Base-by-base conservation (phyloP, 2,329 filamentous ascomycete genomes). In the Aspergillus pseudoviridinutans region DNA sequence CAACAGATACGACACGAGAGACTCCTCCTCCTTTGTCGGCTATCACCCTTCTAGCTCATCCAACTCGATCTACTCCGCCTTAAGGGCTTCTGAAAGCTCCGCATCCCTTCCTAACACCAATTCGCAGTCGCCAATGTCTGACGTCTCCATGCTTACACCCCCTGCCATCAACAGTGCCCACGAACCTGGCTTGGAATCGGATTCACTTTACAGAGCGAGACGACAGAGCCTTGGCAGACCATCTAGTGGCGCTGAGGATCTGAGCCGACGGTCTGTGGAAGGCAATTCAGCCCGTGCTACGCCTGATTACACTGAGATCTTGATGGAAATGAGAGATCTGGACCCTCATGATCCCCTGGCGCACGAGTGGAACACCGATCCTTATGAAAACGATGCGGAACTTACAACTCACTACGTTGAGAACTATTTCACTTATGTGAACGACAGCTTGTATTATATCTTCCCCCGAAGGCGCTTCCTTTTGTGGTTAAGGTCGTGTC, bases 381-480 rank as follows among this genome's bases (percentile, higher is more conserved):
- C 85, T 2, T 83, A 78, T 63, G 75, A 78, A 42, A 68, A 74
- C 14, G 78, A 85, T 51, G 74, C 80, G 0, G 76, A 78, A 38
- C 66, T 79, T 50, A 81, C 82, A 1, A 68, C 78, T 28, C 78
- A 83, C 51, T 79, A 85, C 35, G 62, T 85, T 20, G 77, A 82
- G 28, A 71, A 78, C n/a, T 87, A 83, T 66, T 85, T 87, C 62
- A 74, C 74, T n/a, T 76, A 83, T 60, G 74, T 83, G 51, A 83
- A 85, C 60, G 78, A 79, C 57, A 78, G 78, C 4, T 77, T 80
- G 10, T 84, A 83, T 63, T 76, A 78, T 58, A 80, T 87, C 61
- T 84, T 86, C 57, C 84, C 84, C 2, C 76, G 78, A 38, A 69
- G 74, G 42, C 74, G 78, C 9, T 87, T 87, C 61, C 71, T 78